These are phyloP conservation scores for Phaffomyces thermotolerans DNA, from an alignment of 805 yeast genomes.

Conservation along the genomic window DNA sequence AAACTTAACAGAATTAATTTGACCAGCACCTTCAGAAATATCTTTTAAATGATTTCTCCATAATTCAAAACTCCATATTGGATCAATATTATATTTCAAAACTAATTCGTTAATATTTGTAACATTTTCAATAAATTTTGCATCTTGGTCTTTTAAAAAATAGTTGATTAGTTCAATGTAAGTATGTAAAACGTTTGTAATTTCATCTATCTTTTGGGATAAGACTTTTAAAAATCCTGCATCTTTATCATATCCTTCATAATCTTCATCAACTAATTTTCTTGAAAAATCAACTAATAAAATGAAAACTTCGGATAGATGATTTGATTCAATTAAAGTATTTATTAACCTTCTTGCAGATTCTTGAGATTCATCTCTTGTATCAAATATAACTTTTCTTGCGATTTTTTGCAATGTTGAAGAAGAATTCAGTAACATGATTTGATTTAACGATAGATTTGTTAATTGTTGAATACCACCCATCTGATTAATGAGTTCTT, in stretches of 20 bases:
- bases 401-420: slow-evolving; percentile 47
- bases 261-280: slow-evolving; percentile 29
- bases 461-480: slow-evolving; percentile 71
- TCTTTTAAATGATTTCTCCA: slow-evolving; percentile 52
- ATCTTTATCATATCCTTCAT: slow-evolving; percentile 24
- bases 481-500: slow-evolving; percentile 61
- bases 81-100: slow-evolving; percentile 36
- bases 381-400: slow-evolving; percentile 44
- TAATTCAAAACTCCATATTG: slow-evolving; percentile 66
- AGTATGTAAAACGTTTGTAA: slow-evolving; percentile 58
- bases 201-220: slow-evolving; percentile 66
- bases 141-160: slow-evolving; percentile 31
- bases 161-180: slow-evolving; percentile 52
- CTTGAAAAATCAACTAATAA: slow-evolving; percentile 46
- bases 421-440: slow-evolving; percentile 60
- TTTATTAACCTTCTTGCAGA: slow-evolving; percentile 47
- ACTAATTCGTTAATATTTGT: slow-evolving; percentile 36
- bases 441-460: slow-evolving; percentile 60
- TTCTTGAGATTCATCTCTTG: slow-evolving; percentile 38
- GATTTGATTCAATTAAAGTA: slow-evolving; percentile 35
- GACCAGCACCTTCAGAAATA: slow-evolving; percentile 14
- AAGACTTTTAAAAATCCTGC: slow-evolving; percentile 58
- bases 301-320: slow-evolving; percentile 58
- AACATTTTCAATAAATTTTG: slow-evolving; percentile 29
- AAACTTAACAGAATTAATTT: slow-evolving; percentile 17